Evolutionary conservation across 2,329 filamentous ascomycete species (phyloP).

Genomic region (Gaeumannomyces tritici): DNA sequence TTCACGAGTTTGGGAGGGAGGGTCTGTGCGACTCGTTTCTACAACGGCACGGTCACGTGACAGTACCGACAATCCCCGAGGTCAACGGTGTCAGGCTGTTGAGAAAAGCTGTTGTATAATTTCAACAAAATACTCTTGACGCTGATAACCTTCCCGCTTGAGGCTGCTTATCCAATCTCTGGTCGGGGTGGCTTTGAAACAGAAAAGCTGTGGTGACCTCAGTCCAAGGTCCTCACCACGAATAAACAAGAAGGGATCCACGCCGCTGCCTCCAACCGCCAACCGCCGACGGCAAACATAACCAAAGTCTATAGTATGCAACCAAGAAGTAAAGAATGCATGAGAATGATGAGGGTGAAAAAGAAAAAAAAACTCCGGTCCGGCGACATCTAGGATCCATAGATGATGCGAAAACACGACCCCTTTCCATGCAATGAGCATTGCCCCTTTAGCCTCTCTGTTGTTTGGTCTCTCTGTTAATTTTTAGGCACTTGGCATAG

Average conservation of each 20-base stretch:
- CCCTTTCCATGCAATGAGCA: background rate
- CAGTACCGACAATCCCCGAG: background rate
- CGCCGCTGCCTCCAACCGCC: background rate
- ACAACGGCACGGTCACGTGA: background rate
- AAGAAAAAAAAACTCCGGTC: background rate
- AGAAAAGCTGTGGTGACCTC: background rate
- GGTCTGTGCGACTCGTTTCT: too few species aligned
- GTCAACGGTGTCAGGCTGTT: background rate
- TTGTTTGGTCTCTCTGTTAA: too few species aligned
- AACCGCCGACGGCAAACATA: background rate
- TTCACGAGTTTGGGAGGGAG: too few species aligned
- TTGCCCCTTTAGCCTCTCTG: too few species aligned
- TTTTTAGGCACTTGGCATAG: too few species aligned
- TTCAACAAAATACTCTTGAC: background rate
- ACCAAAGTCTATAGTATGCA: too few species aligned
- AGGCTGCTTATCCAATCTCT: background rate
- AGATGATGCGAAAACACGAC: background rate
- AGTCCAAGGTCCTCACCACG: too few species aligned
- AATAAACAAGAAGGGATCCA: background rate
- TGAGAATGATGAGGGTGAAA: background rate
- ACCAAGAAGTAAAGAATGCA: too few species aligned
- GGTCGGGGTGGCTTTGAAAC: background rate
- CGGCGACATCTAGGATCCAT: background rate
- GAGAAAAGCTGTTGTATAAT: background rate
- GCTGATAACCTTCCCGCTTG: background rate